These are phyloP conservation scores for Malus hybrid DNA, from an alignment of 331 rosid genomes.

Conservation along the genomic window DNA sequence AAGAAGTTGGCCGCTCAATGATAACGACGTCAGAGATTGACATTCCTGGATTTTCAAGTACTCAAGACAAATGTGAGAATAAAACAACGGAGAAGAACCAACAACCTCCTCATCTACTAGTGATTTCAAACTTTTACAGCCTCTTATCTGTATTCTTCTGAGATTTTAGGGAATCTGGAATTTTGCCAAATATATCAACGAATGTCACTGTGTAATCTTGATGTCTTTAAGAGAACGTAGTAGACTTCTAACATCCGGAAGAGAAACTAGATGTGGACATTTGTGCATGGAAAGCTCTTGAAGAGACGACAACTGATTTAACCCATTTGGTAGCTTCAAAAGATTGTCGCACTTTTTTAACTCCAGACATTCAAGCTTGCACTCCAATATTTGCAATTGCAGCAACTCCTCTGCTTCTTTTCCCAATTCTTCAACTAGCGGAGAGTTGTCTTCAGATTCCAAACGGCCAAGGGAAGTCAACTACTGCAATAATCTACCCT, in stretches of 20 bases:
- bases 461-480: neutral
- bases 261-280: neutral
- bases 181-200: conserved; percentile 3
- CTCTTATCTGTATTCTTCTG: neutral
- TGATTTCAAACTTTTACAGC: conserved; percentile 5
- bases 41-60: neutral
- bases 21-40: conserved; percentile 6
- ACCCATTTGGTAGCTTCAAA: neutral
- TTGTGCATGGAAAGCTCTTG: neutral
- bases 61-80: neutral
- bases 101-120: neutral
- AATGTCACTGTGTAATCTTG: neutral
- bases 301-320: neutral
- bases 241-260: conserved; percentile 9
- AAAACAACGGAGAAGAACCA: neutral
- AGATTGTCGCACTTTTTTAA: neutral
- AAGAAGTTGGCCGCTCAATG: neutral
- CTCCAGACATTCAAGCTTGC: neutral
- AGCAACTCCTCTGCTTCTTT: neutral
- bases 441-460: neutral
- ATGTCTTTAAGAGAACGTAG: conserved; percentile 10
- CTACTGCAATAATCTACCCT: neutral
- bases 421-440: neutral
- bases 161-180: conserved; percentile 8
- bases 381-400: neutral